Evolutionary conservation across 305 asterid species (phyloP).

Genomic region (Fraxinus velutina): DNA sequence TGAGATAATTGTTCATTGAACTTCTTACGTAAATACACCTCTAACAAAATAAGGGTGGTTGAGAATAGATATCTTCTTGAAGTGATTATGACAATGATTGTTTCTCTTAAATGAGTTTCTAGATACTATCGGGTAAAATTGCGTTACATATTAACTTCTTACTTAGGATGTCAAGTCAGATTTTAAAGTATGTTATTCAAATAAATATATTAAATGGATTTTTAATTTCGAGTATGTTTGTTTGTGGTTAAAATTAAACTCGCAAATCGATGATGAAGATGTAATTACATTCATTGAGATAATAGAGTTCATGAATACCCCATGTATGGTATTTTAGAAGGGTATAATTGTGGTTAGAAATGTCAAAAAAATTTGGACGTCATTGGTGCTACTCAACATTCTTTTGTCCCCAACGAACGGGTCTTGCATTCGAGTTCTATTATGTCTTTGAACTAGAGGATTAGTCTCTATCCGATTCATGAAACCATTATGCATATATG

Average conservation of each 20-base stretch:
- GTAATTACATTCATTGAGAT: not conserved
- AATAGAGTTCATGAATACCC: too few species aligned
- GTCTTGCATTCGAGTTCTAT: not conserved
- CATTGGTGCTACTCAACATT: not conserved
- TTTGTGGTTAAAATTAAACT: not conserved
- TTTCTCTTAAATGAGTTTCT: too few species aligned
- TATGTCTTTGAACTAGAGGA: not conserved
- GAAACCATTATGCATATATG: not conserved
- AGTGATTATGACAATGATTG: too few species aligned
- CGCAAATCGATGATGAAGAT: not conserved
- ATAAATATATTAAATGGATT: too few species aligned
- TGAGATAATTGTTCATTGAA: not conserved
- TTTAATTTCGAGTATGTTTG: too few species aligned
- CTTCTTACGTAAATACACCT: not conserved
- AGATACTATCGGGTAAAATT: too few species aligned
- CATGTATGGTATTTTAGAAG: not conserved
- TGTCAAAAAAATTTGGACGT: not conserved
- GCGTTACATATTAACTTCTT: too few species aligned
- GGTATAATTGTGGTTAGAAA: not conserved
- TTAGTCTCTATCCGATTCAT: not conserved
- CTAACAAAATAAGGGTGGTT: not conserved
- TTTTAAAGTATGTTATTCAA: too few species aligned
- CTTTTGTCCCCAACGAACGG: not conserved
- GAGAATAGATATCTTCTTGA: too few species aligned
- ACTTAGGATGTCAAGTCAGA: too few species aligned